Percentiles rank a stretch among this genome's conserved stretches.
These are phyloP conservation scores for Dactylella cylindrospora DNA, from an alignment of 2,329 filamentous ascomycete genomes.

Conservation along the genomic window DNA sequence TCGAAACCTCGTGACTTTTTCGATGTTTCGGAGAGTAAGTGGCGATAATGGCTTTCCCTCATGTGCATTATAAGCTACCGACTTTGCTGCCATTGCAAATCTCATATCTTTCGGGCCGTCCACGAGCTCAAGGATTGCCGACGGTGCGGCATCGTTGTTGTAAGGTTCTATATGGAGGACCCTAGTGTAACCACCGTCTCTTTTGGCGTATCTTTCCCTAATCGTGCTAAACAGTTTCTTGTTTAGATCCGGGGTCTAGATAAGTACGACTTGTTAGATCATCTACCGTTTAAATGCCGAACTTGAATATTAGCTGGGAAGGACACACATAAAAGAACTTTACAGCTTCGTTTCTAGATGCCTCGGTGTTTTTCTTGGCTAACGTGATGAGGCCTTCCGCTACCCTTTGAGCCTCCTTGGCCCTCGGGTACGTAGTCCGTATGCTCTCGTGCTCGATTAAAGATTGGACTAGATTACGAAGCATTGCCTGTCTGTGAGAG, in stretches of 20 bases:
- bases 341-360: slow-evolving; percentile 71
- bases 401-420: slow-evolving; percentile 90
- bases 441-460: slow-evolving; percentile 92
- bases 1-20: slow-evolving; percentile 79
- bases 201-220: slow-evolving; percentile 71
- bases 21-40: slow-evolving; percentile 74
- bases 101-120: slow-evolving; percentile 92
- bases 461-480: slow-evolving; percentile 93
- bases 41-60: slow-evolving; percentile 64
- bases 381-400: slow-evolving; percentile 93
- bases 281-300: neutral
- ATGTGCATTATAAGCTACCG: slow-evolving; percentile 66
- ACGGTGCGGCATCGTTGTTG: slow-evolving; percentile 82
- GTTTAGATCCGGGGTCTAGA: slow-evolving; percentile 57
- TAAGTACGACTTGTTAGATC: neutral
- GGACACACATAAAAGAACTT: slow-evolving; percentile 78
- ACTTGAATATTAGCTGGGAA: neutral
- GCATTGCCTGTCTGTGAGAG: slow-evolving; percentile 83
- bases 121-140: slow-evolving; percentile 89
- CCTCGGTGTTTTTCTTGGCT: slow-evolving; percentile 88
- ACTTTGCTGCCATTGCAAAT: slow-evolving; percentile 88
- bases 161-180: slow-evolving; percentile 88
- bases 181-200: slow-evolving; percentile 91
- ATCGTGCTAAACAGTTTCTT: slow-evolving; percentile 87
- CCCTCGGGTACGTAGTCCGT: slow-evolving; percentile 91